Conservation (phyloP, 2,329 filamentous ascomycete genomes). For the Ascochyta pisi region DNA sequence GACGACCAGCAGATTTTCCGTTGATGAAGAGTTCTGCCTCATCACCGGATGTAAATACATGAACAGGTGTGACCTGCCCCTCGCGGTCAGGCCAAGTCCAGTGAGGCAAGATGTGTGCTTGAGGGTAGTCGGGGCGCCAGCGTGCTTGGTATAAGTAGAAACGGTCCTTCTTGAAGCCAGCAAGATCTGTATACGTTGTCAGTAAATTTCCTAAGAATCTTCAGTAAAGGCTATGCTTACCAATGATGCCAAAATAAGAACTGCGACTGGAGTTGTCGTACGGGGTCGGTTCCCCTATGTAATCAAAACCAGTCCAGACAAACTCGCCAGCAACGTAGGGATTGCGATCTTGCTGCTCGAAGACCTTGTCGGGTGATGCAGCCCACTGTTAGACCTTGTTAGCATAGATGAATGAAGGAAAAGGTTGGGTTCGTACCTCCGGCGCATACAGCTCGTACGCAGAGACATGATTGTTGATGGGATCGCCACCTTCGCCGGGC, state of each 20-base stretch:
- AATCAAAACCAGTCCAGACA: conserved; percentile 61
- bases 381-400: conserved; percentile 45
- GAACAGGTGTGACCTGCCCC: conserved; percentile 60
- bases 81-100: conserved; percentile 62
- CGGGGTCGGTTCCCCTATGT: conserved; percentile 60
- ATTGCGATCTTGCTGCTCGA: conserved; percentile 56
- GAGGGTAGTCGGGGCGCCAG: conserved; percentile 57
- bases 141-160: conserved; percentile 63
- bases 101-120: conserved; percentile 63
- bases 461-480: conserved; percentile 50
- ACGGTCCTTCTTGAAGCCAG: conserved; percentile 64
- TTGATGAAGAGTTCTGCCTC: conserved; percentile 64
- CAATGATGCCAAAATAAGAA: conserved; percentile 63
- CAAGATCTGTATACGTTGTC: conserved; percentile 51
- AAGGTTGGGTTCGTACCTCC: background rate
- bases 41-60: conserved; percentile 60
- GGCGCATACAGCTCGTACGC: conserved; percentile 61
- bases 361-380: conserved; percentile 62
- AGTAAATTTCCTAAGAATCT: background rate
- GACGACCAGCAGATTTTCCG: conserved; percentile 54
- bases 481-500: conserved; percentile 47
- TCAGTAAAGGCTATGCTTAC: background rate
- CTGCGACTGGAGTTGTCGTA: conserved; percentile 55
- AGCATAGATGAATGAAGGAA: background rate
- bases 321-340: conserved; percentile 62